A percentile compares a stretch with the other conserved stretches of the same genome.
Evolutionary conservation across 768 basidiomycete species (phyloP).

Genomic region (Auriculariales sp.): DNA sequence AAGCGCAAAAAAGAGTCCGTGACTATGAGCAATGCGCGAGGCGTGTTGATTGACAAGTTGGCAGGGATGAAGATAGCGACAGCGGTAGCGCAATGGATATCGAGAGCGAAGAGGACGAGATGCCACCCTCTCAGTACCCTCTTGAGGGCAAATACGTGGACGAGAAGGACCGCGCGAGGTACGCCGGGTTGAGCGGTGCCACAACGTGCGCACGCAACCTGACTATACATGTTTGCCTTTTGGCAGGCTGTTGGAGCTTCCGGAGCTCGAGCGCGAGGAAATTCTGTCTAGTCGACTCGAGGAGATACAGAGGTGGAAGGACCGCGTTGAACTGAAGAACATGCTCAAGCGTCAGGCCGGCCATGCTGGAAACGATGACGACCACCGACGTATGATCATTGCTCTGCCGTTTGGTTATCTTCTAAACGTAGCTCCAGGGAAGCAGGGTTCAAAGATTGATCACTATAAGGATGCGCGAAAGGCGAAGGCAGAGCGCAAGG

Average conservation of each 20-base stretch:
- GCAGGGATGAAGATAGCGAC: no score
- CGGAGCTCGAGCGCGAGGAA: slow-evolving; percentile 81
- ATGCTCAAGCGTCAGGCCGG: slow-evolving; percentile 55
- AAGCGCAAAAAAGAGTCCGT: slow-evolving; percentile 64
- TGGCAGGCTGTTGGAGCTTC: slow-evolving; percentile 57
- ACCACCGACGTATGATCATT: background rate
- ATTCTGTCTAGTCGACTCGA: slow-evolving; percentile 71
- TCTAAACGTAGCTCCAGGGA: slow-evolving; percentile 30
- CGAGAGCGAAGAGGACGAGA: slow-evolving; percentile 44
- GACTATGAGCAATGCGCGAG: slow-evolving; percentile 15
- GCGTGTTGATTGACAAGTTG: slow-evolving; percentile 24
- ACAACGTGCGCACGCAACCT: slow-evolving; percentile 5
- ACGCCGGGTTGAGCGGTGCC: slow-evolving; percentile 20
- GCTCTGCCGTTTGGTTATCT: slow-evolving; percentile 6
- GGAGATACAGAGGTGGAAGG: slow-evolving; percentile 60
- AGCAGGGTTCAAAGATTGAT: slow-evolving; percentile 66
- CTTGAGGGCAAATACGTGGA: slow-evolving; percentile 85
- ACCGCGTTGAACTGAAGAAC: slow-evolving; percentile 55
- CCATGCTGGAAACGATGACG: slow-evolving; percentile 34
- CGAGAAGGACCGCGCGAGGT: slow-evolving; percentile 72
- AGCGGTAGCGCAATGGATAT: slow-evolving; percentile 25
- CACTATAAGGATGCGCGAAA: slow-evolving; percentile 78
- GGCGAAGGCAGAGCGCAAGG: slow-evolving; percentile 79
- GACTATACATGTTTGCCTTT: slow-evolving; percentile 7
- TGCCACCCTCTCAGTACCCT: slow-evolving; percentile 53